Evolutionary conservation across 306 rosid genomes (phyloP).

Genomic region (Glycyrrhiza uralensis): DNA sequence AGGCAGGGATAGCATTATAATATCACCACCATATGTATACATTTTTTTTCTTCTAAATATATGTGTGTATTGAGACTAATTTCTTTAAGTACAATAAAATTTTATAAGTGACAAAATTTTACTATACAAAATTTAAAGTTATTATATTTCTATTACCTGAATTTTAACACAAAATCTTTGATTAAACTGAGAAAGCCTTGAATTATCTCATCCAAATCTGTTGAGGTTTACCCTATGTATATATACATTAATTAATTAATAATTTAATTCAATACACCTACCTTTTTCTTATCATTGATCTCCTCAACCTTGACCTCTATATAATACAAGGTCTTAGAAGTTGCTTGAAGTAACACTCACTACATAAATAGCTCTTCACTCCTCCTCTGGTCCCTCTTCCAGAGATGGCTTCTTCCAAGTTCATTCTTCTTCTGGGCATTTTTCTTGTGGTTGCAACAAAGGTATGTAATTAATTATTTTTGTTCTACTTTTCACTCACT

Average conservation of each 20-base stretch:
- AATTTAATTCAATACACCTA: not conserved
- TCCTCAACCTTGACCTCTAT: slow-evolving; percentile 28
- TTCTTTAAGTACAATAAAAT: too few species aligned
- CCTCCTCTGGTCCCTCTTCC: not conserved
- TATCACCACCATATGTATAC: too few species aligned
- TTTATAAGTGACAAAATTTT: too few species aligned
- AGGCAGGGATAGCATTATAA: slow-evolving; percentile 9
- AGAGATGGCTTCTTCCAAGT: slow-evolving; percentile 52
- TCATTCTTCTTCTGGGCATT: slow-evolving; percentile 39
- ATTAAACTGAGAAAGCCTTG: too few species aligned
- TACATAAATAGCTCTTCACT: not conserved
- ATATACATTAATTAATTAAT: too few species aligned
- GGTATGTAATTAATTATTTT: slow-evolving; percentile 31
- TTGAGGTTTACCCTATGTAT: too few species aligned
- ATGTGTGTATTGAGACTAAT: too few species aligned
- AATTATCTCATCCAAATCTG: too few species aligned
- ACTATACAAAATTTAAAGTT: too few species aligned
- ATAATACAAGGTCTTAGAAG: slow-evolving; percentile 18
- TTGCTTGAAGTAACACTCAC: not conserved
- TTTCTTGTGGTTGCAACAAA: slow-evolving; percentile 36
- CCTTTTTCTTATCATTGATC: not conserved
- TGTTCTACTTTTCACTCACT: not conserved
- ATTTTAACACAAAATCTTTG: too few species aligned
- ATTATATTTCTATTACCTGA: too few species aligned
- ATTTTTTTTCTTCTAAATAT: too few species aligned